These are phyloP conservation scores for Aspergillus oerlinghausenensis DNA, from an alignment of 2,329 filamentous ascomycete species.

Conservation along the genomic window DNA sequence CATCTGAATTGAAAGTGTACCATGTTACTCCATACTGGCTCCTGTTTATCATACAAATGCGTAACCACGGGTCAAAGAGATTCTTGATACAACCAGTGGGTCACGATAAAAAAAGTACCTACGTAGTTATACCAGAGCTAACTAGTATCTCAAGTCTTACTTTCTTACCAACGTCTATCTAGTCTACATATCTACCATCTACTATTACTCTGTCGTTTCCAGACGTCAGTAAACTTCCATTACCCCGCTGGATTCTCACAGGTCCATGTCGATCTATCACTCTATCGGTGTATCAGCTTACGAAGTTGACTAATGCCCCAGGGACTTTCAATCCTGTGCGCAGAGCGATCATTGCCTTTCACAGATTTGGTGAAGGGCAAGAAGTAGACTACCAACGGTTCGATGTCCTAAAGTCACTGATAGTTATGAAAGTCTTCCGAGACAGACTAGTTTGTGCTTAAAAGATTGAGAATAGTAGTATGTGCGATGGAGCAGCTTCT, in stretches of 20 bases:
- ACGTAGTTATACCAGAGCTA: not conserved
- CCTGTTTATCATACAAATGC: not conserved
- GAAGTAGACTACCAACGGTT: not conserved
- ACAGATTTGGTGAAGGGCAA: not conserved
- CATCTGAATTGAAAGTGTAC: constrained; percentile 2
- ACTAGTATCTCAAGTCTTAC: not conserved
- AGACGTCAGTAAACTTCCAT: not conserved
- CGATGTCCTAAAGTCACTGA: not conserved
- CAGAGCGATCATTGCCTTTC: not conserved
- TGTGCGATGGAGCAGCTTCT: not conserved
- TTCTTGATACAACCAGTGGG: constrained; percentile 17
- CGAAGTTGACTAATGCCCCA: not conserved
- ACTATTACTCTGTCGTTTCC: too few relatives aligned
- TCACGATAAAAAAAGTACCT: constrained; percentile 7
- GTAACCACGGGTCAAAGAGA: constrained; percentile 13
- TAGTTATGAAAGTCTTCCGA: not conserved
- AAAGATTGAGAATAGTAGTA: not conserved
- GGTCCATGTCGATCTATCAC: not conserved
- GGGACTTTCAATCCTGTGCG: not conserved
- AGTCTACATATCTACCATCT: not conserved
- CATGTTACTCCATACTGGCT: not conserved
- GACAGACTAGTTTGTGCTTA: not conserved
- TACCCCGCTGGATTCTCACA: not conserved
- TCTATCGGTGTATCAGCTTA: not conserved
- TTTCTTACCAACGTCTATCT: not conserved